Evolutionary conservation across 768 basidiomycete genomes (phyloP).

Genomic region (Nevesoporus exiguus): DNA sequence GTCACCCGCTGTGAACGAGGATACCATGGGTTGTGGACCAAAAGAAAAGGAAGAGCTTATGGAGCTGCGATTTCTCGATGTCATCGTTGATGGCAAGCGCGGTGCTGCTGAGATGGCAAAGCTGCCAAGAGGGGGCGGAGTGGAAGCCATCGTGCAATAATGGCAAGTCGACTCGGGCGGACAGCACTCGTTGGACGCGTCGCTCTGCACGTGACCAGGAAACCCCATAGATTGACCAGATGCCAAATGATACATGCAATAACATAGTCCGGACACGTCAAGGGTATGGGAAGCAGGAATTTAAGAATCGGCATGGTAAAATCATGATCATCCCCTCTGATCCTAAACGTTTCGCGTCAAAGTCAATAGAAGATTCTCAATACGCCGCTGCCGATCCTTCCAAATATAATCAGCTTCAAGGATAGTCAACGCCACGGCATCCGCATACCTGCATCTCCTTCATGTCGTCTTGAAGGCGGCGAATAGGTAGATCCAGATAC

Average conservation of each 20-base stretch:
- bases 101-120: constrained; percentile 47
- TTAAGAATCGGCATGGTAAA: not conserved
- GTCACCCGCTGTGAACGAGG: constrained; percentile 66
- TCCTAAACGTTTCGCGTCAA: constrained; percentile 65
- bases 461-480: constrained; percentile 72
- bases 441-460: constrained; percentile 69
- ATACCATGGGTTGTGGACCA: constrained; percentile 71
- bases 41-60: constrained; percentile 83
- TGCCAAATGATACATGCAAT: not conserved
- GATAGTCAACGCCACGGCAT: not conserved
- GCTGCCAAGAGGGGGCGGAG: constrained; percentile 46
- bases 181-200: constrained; percentile 1
- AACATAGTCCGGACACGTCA: not conserved
- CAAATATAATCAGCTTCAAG: not conserved
- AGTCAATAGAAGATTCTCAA: constrained; percentile 66
- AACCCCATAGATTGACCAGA: not conserved
- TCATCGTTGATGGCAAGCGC: constrained; percentile 50
- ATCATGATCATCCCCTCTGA: constrained; percentile 14
- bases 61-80: constrained; percentile 59
- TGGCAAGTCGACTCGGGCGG: not conserved
- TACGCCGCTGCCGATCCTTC: constrained; percentile 73
- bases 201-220: constrained; percentile 17
- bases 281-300: not conserved
- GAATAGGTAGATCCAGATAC: constrained; percentile 59
- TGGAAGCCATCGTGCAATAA: constrained; percentile 32